Conservation (phyloP, 148 eudicot species). For the Fagopyrum tataricum region DNA sequence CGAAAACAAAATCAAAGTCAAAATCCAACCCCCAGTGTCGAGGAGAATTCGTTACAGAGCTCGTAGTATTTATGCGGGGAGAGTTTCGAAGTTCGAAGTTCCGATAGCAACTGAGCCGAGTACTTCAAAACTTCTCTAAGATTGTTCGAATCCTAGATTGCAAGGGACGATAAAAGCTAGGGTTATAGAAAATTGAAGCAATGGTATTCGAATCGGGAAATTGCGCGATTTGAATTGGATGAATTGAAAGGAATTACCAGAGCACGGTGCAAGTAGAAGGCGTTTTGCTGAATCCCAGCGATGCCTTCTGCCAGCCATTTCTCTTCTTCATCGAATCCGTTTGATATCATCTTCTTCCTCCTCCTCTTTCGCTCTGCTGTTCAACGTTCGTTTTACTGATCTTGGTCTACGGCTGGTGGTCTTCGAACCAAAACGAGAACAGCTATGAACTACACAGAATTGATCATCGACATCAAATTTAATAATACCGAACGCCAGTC, state of each 20-base stretch:
- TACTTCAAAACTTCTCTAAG: conserved; percentile 83
- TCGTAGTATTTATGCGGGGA: conserved; percentile 92
- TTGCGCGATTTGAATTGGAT: conserved; percentile 1
- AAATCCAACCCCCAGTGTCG: neutral
- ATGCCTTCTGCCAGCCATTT: conserved; percentile 99
- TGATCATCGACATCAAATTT: conserved; percentile 4
- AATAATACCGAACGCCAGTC: neutral
- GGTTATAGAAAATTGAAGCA: conserved; percentile 4
- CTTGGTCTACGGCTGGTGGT: conserved; percentile 7
- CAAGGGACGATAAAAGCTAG: neutral
- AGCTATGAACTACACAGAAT: conserved; percentile 5
- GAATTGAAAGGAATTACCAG: conserved; percentile 36
- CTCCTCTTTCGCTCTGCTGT: neutral
- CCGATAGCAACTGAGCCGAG: conserved; percentile 81
- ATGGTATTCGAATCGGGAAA: conserved; percentile 8
- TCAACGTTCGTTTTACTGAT: neutral
- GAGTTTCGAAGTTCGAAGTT: conserved; percentile 84
- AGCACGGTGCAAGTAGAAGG: conserved; percentile 89
- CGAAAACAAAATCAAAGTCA: neutral
- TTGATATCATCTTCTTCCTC: conserved; percentile 28
- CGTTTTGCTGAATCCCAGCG: conserved; percentile 91
- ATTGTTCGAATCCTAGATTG: conserved; percentile 67
- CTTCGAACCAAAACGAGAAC: neutral
- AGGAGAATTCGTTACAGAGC: conserved; percentile 47
- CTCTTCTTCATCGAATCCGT: conserved; percentile 85